Percentiles rank a stretch among this genome's conserved stretches.
Evolutionary conservation across 108 stramenopile genomes (phyloP).

Genomic region (Schizochytrium sp.): DNA sequence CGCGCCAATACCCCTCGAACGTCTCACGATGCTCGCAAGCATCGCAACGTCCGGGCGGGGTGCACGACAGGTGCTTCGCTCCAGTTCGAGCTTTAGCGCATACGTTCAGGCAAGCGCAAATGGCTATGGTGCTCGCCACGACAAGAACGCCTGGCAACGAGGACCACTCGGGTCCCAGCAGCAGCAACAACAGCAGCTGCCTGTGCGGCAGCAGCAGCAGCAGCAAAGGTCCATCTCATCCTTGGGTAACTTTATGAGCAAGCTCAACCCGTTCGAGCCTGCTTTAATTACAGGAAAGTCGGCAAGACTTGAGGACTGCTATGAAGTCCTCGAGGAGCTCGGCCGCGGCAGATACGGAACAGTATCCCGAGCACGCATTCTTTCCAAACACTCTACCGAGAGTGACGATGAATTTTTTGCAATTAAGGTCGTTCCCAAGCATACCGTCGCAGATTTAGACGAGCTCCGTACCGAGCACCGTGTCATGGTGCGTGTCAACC

Average conservation of each 20-base stretch:
- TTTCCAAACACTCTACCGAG: background rate
- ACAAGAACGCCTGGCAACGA: too few species aligned
- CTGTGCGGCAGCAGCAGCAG: too few species aligned
- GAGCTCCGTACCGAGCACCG: background rate
- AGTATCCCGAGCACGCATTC: background rate
- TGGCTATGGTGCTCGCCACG: too few species aligned
- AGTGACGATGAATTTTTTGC: background rate
- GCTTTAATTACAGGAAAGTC: background rate
- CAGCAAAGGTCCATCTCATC: too few species aligned
- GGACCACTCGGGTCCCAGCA: too few species aligned
- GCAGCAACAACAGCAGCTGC: too few species aligned
- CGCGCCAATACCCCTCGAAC: too few species aligned
- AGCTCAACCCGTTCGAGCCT: background rate
- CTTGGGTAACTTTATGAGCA: background rate
- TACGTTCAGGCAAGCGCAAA: too few species aligned
- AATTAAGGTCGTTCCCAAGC: background rate
- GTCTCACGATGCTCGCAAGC: too few species aligned
- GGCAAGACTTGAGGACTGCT: background rate
- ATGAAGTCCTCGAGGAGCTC: background rate
- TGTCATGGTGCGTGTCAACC: background rate
- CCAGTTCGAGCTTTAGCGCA: too few species aligned
- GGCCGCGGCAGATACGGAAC: background rate
- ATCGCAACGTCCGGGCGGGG: too few species aligned
- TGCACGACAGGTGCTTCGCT: too few species aligned
- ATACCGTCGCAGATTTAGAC: background rate